Conservation (phyloP, 176 grass and related monocot species). For the Triticum dicoccoides region DNA sequence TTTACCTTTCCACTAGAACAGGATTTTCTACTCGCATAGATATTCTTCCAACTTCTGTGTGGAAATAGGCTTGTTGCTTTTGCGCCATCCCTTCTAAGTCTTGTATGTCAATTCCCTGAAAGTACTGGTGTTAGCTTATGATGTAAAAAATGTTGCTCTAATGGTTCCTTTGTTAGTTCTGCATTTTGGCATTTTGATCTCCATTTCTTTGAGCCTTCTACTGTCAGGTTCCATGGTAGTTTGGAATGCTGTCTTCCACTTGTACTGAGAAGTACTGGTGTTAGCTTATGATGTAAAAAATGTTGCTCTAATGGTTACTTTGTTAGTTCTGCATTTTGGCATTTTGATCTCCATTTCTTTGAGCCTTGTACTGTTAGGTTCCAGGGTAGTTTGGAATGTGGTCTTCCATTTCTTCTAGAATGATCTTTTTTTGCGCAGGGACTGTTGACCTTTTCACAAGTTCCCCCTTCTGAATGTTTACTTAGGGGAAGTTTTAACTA, state of each 20-base stretch:
- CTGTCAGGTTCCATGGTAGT: not conserved
- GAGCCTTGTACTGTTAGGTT: constrained; percentile 9
- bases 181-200: constrained; percentile 4
- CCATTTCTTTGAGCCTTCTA: constrained; percentile 2
- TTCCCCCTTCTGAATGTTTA: not conserved
- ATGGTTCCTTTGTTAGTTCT: not conserved
- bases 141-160: not conserved
- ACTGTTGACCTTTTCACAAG: not conserved
- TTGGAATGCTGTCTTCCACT: not conserved
- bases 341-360: not conserved
- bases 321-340: not conserved
- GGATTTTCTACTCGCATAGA: not conserved
- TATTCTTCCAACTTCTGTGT: not conserved
- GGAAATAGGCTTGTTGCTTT: not conserved
- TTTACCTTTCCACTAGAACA: not conserved
- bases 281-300: not conserved
- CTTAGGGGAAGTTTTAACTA: not conserved
- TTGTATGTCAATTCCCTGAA: not conserved
- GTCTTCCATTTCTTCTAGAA: not conserved
- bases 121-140: not conserved
- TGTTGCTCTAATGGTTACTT: not conserved
- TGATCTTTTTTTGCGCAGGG: not conserved
- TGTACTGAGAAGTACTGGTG: not conserved
- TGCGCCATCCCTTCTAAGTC: not conserved
- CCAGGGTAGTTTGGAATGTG: not conserved